Conservation (phyloP, 192 early-diverging fungal species). For the Podila minutissima region DNA sequence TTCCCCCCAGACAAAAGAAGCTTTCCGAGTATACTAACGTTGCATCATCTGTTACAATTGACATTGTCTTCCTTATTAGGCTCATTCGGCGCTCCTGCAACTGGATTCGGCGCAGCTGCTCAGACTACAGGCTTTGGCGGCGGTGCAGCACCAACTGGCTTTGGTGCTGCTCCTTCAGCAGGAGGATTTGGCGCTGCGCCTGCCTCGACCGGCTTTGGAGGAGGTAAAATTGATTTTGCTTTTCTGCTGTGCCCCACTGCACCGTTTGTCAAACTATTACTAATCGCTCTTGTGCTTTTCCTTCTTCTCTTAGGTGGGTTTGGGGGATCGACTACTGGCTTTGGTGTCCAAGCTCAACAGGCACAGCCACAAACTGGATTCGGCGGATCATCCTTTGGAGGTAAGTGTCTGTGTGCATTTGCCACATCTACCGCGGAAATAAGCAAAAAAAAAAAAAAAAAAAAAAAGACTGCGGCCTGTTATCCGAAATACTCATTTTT, state of each 20-base stretch:
- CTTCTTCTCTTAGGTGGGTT: slow-evolving; percentile 27
- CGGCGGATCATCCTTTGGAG: slow-evolving; percentile 41
- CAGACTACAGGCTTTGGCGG: slow-evolving; percentile 33
- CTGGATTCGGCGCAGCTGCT: slow-evolving; percentile 41
- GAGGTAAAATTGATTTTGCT: neutral
- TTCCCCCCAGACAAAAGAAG: too few relatives aligned
- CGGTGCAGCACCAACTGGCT: slow-evolving; percentile 22
- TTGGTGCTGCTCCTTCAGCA: slow-evolving; percentile 34
- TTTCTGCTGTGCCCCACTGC: neutral
- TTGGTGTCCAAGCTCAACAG: slow-evolving; percentile 36
- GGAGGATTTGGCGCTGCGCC: slow-evolving; percentile 40
- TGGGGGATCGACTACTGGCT: slow-evolving; percentile 40
- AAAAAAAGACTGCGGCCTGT: too few relatives aligned
- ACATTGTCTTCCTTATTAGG: slow-evolving; percentile 8
- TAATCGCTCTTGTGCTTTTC: neutral
- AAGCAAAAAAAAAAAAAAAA: neutral
- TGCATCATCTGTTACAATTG: neutral
- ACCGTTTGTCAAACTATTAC: neutral
- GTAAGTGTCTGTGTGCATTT: neutral
- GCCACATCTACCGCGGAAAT: neutral
- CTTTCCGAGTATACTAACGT: neutral
- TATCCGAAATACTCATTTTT: neutral
- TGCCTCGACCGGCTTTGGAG: slow-evolving; percentile 36
- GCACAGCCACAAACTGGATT: slow-evolving; percentile 41
- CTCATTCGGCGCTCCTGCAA: slow-evolving; percentile 36